Base-by-base conservation (phyloP, 2,329 filamentous ascomycete genomes). In the Nemania sp. region DNA sequence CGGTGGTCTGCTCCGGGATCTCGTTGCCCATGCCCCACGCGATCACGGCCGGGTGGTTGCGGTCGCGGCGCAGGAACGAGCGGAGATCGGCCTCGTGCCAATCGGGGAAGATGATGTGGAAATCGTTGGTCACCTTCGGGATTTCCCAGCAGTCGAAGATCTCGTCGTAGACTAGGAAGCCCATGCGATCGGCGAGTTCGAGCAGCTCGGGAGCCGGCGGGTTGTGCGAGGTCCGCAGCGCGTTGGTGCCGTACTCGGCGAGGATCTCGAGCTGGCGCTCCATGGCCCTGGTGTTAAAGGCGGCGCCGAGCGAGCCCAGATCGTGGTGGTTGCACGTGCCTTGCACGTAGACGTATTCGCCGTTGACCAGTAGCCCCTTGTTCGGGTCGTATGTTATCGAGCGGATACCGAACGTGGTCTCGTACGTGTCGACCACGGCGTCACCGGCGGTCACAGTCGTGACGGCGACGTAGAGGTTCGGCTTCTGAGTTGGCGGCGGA, bases 11-110 rank as follows among this genome's bases (percentile, higher is more conserved):
- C 61, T 82, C 79, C 1, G 69, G 62, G 2, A 82, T 72, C 63
- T 82, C 80, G 62, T 83, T 83, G 3, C 80, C 80, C 44, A 77
- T 72, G 54, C 77, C 79, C 80, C 80, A 82, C 1, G 70, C 70
- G 23, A 80, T 68, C 19, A 82, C 68, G 1, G 79, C 81, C 3
- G 80, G 74, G 61, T 82, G 79, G 60, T 82, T 82, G 15, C 79
- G 71, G 63, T 82, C 80, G 6, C 80, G 75, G 4, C 78, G 73
- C n/a, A 82, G 60, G 52, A 82, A 77, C 1, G 74, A 60, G 0
- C 80, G 75, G 5, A 81, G 69, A 49, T 82, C 79, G 0, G 77
- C 69, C 66, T 82, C 79, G 54, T 77, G 71, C 80, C 80, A 82
- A 42, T 82, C 79, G 0, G 66, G 24, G 52, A 80, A 82, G 54